Conservation (phyloP, 1,284 basidiomycete species). For the Vanrija sp. region DNA sequence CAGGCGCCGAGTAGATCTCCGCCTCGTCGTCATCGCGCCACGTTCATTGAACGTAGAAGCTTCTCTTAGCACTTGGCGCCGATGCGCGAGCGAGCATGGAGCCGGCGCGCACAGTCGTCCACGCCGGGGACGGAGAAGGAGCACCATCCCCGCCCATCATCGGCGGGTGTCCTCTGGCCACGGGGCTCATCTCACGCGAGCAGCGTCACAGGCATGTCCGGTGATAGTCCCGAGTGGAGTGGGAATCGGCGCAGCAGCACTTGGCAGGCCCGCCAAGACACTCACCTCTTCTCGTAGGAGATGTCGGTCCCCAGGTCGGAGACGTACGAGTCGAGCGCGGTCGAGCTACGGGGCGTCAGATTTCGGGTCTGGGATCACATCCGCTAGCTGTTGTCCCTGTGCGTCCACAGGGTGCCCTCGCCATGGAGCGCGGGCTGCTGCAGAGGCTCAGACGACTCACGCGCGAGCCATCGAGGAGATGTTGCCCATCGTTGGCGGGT, state of each 20-base stretch:
- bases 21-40: no score
- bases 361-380: background rate
- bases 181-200: no score
- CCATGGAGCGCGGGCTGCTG: background rate
- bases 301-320: constrained; percentile 79
- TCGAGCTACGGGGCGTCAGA: constrained; percentile 44
- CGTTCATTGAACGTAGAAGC: no score
- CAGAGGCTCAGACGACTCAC: constrained; percentile 23
- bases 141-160: no score
- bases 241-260: background rate
- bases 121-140: no score
- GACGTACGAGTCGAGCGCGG: constrained; percentile 82
- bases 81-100: background rate
- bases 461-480: constrained; percentile 49
- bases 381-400: background rate
- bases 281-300: constrained; percentile 83
- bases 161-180: no score
- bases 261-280: background rate
- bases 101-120: no score
- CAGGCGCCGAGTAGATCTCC: no score
- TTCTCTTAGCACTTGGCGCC: no score
- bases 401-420: background rate
- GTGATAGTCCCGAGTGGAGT: no score
- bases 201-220: constrained; percentile 5
- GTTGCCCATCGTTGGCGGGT: constrained; percentile 34